Evolutionary conservation across 2,329 filamentous ascomycete species (phyloP).

Genomic region (Colletotrichum lupini): DNA sequence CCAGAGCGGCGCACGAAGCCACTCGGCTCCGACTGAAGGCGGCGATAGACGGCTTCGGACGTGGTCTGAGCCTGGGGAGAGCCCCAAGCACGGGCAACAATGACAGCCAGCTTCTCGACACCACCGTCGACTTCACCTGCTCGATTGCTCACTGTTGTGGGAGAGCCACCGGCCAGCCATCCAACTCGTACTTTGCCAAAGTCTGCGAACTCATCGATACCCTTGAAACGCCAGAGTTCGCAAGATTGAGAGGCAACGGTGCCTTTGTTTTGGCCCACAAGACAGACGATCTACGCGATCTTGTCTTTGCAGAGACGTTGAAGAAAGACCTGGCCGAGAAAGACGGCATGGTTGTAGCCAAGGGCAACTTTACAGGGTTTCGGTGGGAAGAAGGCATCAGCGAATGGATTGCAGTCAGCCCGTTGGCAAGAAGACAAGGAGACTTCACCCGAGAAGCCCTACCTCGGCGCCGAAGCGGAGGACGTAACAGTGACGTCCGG

Average conservation of each 20-base stretch:
- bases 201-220: slow-evolving; percentile 54
- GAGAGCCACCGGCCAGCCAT: slow-evolving; percentile 51
- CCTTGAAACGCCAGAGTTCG: slow-evolving; percentile 46
- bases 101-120: slow-evolving; percentile 43
- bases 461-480: neutral
- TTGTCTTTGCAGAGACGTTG: slow-evolving; percentile 62
- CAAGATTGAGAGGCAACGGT: slow-evolving; percentile 55
- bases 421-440: neutral
- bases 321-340: neutral
- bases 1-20: neutral
- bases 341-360: neutral
- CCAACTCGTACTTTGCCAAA: slow-evolving; percentile 49
- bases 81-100: neutral
- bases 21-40: neutral
- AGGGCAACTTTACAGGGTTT: slow-evolving; percentile 48
- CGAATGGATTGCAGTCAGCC: slow-evolving; percentile 48
- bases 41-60: neutral
- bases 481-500: neutral
- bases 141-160: slow-evolving; percentile 60
- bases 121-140: slow-evolving; percentile 52
- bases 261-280: slow-evolving; percentile 64
- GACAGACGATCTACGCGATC: slow-evolving; percentile 63
- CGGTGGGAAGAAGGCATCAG: slow-evolving; percentile 54
- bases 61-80: neutral
- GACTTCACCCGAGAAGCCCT: neutral